These are phyloP conservation scores for Cercospora zeae-maydis DNA, from an alignment of 2,329 filamentous ascomycete genomes.

Conservation along the genomic window DNA sequence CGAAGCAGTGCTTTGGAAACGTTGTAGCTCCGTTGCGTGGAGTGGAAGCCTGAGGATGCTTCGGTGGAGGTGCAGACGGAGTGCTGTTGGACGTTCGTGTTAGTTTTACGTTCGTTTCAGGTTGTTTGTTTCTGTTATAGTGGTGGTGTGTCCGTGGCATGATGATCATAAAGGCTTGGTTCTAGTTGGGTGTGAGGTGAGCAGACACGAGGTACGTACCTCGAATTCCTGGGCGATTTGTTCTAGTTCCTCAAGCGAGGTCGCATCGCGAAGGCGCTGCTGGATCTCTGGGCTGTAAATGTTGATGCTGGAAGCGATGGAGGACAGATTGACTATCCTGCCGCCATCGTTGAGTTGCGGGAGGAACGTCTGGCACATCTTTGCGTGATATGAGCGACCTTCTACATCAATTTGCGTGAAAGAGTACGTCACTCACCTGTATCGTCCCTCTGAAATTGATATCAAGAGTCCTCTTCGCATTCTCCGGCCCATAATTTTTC, in stretches of 20 bases:
- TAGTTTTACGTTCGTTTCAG: neutral
- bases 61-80: slow-evolving; percentile 26
- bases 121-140: neutral
- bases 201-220: slow-evolving; percentile 13
- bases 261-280: slow-evolving; percentile 27
- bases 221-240: slow-evolving; percentile 33
- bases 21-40: slow-evolving; percentile 32
- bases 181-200: neutral
- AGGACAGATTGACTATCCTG: slow-evolving; percentile 39
- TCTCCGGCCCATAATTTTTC: slow-evolving; percentile 27
- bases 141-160: neutral
- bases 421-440: slow-evolving; percentile 26
- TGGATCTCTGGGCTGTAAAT: slow-evolving; percentile 30
- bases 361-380: slow-evolving; percentile 37
- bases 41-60: slow-evolving; percentile 30
- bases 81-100: slow-evolving; percentile 10
- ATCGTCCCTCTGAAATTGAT: slow-evolving; percentile 38
- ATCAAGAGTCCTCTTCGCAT: slow-evolving; percentile 34
- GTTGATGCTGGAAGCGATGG: slow-evolving; percentile 33
- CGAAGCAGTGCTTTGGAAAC: slow-evolving; percentile 39
- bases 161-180: neutral
- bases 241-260: slow-evolving; percentile 30
- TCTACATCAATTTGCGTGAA: neutral
- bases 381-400: neutral
- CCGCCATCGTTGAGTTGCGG: slow-evolving; percentile 30